Percentiles rank a stretch among this genome's conserved stretches.
These are phyloP conservation scores for Macrotyloma uniflorum DNA, from an alignment of 306 rosid species.

Conservation along the genomic window DNA sequence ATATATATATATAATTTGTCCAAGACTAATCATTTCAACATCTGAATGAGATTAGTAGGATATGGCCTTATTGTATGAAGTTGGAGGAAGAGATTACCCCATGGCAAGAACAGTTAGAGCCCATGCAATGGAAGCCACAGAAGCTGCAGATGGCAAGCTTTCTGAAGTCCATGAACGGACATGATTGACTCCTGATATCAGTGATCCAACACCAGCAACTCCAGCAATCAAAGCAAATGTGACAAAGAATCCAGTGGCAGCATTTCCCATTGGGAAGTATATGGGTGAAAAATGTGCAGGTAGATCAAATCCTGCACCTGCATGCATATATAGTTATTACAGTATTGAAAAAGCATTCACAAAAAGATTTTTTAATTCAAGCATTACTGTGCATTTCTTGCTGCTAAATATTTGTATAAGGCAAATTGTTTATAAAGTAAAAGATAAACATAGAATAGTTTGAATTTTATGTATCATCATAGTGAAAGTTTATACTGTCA, in stretches of 20 bases:
- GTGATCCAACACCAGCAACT: constrained; percentile 83
- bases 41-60: no score
- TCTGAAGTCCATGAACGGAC: constrained; percentile 77
- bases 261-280: constrained; percentile 94
- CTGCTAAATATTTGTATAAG: background rate
- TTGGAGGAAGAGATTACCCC: constrained; percentile 56
- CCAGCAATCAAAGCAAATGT: constrained; percentile 82
- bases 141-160: constrained; percentile 81
- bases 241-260: constrained; percentile 96
- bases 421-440: background rate
- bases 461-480: background rate
- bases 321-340: background rate
- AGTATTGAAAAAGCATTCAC: background rate
- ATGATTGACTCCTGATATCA: constrained; percentile 72
- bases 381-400: background rate
- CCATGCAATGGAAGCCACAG: constrained; percentile 88
- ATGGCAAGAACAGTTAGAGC: constrained; percentile 88
- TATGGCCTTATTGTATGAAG: background rate
- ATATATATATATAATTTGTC: background rate
- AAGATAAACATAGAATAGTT: background rate
- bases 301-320: constrained; percentile 68
- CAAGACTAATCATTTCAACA: background rate
- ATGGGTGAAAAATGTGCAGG: constrained; percentile 96
- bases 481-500: background rate
- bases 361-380: background rate